Evolutionary conservation across 495 filamentous ascomycete species (phyloP), one percentile per base, ranked within the genome.

Genomic region (Penicillium manginii): DNA sequence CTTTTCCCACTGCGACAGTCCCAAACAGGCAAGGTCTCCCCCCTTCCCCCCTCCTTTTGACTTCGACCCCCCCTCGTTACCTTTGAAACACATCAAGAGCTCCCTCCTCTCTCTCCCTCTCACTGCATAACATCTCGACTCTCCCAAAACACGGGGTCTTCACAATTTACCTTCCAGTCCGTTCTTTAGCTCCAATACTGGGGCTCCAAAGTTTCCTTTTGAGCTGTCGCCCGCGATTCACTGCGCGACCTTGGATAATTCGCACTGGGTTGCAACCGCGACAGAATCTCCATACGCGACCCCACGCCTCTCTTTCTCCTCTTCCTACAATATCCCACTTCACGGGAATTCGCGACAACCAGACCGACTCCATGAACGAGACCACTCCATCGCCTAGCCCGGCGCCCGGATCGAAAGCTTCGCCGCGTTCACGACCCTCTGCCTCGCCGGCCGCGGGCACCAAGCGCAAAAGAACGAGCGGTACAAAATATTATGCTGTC

Each of bases 401-500:
- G 18, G 72, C 60, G 33, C 70, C 71, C 50, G 66, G 61, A 15
- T 47, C 62, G 23, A 76, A 70, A 66, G 57, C 66, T 26, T 72
- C 74, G 15, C 61, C 69, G 15, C 62, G 54, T 23, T 53, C 57
- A 14, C 63, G 66, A 62, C 64, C 71, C 1, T 63, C 68, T 15
- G 60, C 76, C 15, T 70, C 71, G 10, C 69, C 81, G 18, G 75
- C 78, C 6, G 73, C 76, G 14, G 84, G 84, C 22, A 74, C 76
- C 42, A 91, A 92, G 66, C 79, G 89, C 57, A 92, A 92, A 73
- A 73, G 87, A 53, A 68, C 63, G 4, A 61, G 78, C 4, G 70
- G 79, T 29, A 77, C 81, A 55, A 96, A 94, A 74, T 97, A 87
- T 74, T 98, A 98, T 72, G 91, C 89, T 12, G 94, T 98, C 22